Evolutionary conservation across 2,329 filamentous ascomycete species (phyloP).

Genomic region (Penicillium sp.): DNA sequence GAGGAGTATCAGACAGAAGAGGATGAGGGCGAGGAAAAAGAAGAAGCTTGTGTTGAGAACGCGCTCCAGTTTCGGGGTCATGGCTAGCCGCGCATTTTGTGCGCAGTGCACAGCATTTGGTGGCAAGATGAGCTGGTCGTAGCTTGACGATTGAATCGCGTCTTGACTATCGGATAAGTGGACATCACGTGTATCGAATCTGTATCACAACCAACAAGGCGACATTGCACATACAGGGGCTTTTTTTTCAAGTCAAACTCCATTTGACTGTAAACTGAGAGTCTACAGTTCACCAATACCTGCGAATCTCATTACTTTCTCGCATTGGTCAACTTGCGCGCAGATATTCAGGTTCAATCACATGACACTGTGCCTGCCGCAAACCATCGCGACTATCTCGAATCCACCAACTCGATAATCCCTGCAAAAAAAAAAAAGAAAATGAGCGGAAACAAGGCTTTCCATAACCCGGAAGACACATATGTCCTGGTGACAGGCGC

Average conservation of each 20-base stretch:
- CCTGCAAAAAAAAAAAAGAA: neutral
- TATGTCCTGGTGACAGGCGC: slow-evolving; percentile 76
- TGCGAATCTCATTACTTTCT: neutral
- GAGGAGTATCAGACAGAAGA: slow-evolving; percentile 72
- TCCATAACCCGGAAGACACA: slow-evolving; percentile 22
- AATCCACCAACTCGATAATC: slow-evolving; percentile 3
- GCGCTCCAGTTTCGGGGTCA: slow-evolving; percentile 59
- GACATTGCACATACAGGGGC: neutral
- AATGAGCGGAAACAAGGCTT: slow-evolving; percentile 16
- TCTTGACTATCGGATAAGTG: neutral
- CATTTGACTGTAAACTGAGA: neutral
- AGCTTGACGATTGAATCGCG: neutral
- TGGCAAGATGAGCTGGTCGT: slow-evolving; percentile 1
- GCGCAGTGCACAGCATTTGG: slow-evolving; percentile 9
- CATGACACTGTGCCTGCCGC: slow-evolving; percentile 7
- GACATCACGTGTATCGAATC: neutral
- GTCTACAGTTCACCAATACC: neutral
- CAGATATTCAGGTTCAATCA: neutral
- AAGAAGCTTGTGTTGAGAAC: slow-evolving; percentile 82
- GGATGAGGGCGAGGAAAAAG: slow-evolving; percentile 70
- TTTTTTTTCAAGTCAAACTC: neutral
- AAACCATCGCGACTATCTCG: neutral
- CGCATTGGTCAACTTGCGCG: neutral
- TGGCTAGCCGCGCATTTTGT: slow-evolving; percentile 25
- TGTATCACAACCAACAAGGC: neutral